phyloP scores from a whole-genome alignment of 495 filamentous ascomycete genomes.

The Lindgomyces ingoldianus region DNA sequence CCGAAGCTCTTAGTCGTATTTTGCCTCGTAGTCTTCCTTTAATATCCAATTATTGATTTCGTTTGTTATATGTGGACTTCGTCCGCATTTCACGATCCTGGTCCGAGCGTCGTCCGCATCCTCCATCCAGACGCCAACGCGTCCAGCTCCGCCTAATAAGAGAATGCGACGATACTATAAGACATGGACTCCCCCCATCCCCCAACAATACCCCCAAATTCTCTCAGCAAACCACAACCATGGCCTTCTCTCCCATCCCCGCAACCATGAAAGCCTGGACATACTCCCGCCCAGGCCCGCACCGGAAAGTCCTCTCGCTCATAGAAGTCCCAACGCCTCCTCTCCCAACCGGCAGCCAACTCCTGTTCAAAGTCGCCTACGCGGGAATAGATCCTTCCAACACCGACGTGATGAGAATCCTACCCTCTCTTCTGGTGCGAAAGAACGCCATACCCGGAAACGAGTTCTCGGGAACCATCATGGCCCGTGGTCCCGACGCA shows the following conservation, averaged over 20 bases:
- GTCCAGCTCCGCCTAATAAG: conserved; percentile 1
- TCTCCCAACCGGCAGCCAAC: conserved; percentile 19
- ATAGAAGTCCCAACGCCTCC: neutral
- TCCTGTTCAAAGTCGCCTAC: conserved; percentile 47
- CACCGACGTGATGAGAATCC: conserved; percentile 39
- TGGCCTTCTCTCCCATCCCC: conserved; percentile 16
- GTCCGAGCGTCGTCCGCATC: conserved; percentile 13
- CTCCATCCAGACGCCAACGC: neutral
- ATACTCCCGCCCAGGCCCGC: conserved; percentile 23
- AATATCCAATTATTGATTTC: neutral
- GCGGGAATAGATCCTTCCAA: conserved; percentile 49
- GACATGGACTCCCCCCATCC: neutral
- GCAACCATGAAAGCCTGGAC: conserved; percentile 38
- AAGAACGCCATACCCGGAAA: conserved; percentile 45
- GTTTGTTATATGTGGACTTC: neutral
- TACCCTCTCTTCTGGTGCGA: conserved; percentile 41
- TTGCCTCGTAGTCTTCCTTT: neutral
- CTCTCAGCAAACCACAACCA: neutral
- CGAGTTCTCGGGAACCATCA: conserved; percentile 48
- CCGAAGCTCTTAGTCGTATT: neutral
- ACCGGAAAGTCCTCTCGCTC: conserved; percentile 36
- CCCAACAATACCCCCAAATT: neutral
- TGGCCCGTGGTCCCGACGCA: conserved; percentile 36
- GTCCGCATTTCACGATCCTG: conserved; percentile 4
- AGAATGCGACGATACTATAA: neutral